A percentile compares a stretch with the other conserved stretches of the same genome.
Conservation (phyloP, 2,329 filamentous ascomycete genomes). For the Hirsutella rhossiliensis region DNA sequence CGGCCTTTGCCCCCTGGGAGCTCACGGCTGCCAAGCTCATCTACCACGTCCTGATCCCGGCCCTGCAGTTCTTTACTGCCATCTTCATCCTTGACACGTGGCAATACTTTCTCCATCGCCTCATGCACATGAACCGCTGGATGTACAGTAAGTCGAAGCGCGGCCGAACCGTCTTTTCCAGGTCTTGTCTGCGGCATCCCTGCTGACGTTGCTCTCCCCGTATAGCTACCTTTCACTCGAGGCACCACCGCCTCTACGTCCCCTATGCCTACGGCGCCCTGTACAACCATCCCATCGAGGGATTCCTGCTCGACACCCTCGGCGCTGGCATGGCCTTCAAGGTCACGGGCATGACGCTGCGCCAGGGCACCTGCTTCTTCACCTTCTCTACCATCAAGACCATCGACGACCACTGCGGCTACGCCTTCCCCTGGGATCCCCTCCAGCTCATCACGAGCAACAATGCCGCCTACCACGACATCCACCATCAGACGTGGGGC, state of each 20-base stretch:
- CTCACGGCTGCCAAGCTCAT: slow-evolving; percentile 59
- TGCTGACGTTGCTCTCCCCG: neutral
- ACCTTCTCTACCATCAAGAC: slow-evolving; percentile 86
- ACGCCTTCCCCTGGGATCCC: slow-evolving; percentile 89
- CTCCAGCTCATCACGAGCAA: slow-evolving; percentile 86
- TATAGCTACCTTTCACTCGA: slow-evolving; percentile 70
- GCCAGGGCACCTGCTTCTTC: slow-evolving; percentile 86
- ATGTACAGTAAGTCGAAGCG: slow-evolving; percentile 65
- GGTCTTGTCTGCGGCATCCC: neutral
- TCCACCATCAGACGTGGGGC: slow-evolving; percentile 97
- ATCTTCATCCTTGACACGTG: slow-evolving; percentile 80
- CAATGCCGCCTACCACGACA: slow-evolving; percentile 93
- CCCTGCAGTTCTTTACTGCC: slow-evolving; percentile 63
- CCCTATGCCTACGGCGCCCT: slow-evolving; percentile 94
- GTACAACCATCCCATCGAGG: slow-evolving; percentile 93
- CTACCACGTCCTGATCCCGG: slow-evolving; percentile 69
- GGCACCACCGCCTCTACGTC: slow-evolving; percentile 93
- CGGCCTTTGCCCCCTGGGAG: slow-evolving; percentile 79
- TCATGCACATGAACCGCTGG: slow-evolving; percentile 97
- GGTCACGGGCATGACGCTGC: slow-evolving; percentile 65
- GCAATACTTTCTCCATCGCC: slow-evolving; percentile 95
- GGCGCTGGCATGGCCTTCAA: slow-evolving; percentile 80
- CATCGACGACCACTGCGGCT: slow-evolving; percentile 94
- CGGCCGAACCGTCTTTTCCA: neutral
- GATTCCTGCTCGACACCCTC: slow-evolving; percentile 83